Percentiles rank a stretch among this genome's conserved stretches.
These are phyloP conservation scores for Diaporthe longicolla DNA, from an alignment of 2,329 filamentous ascomycete genomes.

Conservation along the genomic window DNA sequence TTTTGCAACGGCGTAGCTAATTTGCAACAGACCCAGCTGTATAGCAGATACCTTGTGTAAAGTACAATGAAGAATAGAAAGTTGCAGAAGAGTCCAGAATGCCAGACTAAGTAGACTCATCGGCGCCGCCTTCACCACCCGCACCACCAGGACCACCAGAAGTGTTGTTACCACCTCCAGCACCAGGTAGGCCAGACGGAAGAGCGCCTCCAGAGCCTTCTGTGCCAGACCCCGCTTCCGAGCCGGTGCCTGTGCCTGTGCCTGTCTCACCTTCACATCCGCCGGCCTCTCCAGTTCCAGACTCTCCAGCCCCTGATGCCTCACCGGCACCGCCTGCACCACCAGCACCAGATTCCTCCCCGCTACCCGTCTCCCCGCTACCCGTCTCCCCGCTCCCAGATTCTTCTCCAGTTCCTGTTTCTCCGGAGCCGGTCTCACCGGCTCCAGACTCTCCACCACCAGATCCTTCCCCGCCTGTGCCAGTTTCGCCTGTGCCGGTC, in stretches of 20 bases:
- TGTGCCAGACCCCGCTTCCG: not conserved
- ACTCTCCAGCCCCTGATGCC: not conserved
- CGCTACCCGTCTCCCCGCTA: not conserved
- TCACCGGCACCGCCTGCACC: not conserved
- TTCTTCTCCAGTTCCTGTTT: not conserved
- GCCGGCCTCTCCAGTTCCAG: not conserved
- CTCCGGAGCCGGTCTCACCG: not conserved
- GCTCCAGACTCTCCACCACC: not conserved
- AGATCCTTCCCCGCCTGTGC: not conserved
- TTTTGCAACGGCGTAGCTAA: not conserved
- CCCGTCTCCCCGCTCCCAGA: not conserved
- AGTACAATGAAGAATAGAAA: not conserved
- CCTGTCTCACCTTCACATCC: not conserved
- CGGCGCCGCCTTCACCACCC: not conserved
- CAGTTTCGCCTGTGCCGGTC: not conserved
- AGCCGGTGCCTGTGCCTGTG: not conserved
- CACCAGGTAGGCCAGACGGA: not conserved
- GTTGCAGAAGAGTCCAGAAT: not conserved
- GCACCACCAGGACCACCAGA: not conserved
- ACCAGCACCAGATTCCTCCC: not conserved
- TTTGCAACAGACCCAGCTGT: not conserved
- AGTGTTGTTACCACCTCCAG: slow-evolving; percentile 2
- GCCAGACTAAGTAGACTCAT: slow-evolving; percentile 1
- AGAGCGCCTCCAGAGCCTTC: not conserved
- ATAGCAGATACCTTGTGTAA: not conserved